Evolutionary conservation across 2,329 filamentous ascomycete species (phyloP), one percentile per base, ranked within the genome.

Genomic region (Immersiporthe knoxdaviesiana): DNA sequence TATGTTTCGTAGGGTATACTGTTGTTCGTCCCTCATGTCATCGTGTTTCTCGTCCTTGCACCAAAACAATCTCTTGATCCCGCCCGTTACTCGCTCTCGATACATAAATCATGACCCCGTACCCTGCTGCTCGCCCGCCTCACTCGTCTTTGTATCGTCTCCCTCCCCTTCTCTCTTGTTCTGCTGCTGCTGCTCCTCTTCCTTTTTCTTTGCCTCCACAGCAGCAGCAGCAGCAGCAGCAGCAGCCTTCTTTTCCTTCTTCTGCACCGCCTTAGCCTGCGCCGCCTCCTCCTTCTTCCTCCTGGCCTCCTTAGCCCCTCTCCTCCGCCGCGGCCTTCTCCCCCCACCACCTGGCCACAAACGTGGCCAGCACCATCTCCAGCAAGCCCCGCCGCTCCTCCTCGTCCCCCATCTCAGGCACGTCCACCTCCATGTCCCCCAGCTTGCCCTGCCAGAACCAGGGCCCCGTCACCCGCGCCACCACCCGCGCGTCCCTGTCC

Each of bases 381-480:
- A 71, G 21, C 35, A 69, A 54, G 44, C 61, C 63, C 16, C 63
- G 63, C 18, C 69, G 59, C 61, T 69, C 69, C 8, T 61, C 67
- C 64, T 67, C 69, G 27, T 67, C 67, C 10, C 64, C 69, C 18
- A 69, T 52, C 24, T 65, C 69, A 7, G 65, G 65, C 0, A 71
- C 37, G 32, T 71, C 67, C 18, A 71, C 14, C 47, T 71, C 69
- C 35, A 71, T 39, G 32, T 71, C 69, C n/a, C 65, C 69, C 21
- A 71, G 54, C 44, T 71, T 71, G 7, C 69, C 69, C 44, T 71
- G 67, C 27, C 58, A 69, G 60, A 71, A 69, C 67, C 69, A 66
- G 27, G 60, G 63, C 60, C 63, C 68, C 16, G 52, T 54, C 58
- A 71, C 58, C 52, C 41, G 60, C 10, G 69, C 69, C 18, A 71